Percentiles rank a stretch among this genome's conserved stretches.
Conservation (phyloP, 1,284 basidiomycete genomes). For the Pterulicium gracile region DNA sequence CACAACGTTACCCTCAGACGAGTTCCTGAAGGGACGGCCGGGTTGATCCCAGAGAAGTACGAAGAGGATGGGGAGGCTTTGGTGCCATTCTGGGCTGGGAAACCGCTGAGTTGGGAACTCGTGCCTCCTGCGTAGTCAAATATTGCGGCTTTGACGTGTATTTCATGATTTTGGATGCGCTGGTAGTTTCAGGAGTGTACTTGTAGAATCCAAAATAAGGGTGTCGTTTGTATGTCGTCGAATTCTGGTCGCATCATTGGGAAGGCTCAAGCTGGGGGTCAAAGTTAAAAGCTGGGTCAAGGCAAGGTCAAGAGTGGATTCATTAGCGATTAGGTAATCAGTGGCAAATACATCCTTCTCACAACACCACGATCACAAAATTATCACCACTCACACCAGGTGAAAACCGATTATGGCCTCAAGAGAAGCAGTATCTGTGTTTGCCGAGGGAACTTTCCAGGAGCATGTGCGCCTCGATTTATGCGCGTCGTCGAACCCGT, state of each 20-base stretch:
- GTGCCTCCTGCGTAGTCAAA: conserved; percentile 12
- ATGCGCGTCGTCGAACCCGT: conserved; percentile 1
- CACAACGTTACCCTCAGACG: conserved; percentile 19
- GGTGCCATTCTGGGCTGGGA: conserved; percentile 90
- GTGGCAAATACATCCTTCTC: neutral
- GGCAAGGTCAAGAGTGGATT: no score
- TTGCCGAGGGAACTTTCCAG: conserved; percentile 80
- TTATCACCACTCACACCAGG: neutral
- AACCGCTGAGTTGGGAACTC: conserved; percentile 77
- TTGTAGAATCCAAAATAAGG: no score
- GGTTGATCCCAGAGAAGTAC: conserved; percentile 38
- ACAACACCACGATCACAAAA: neutral
- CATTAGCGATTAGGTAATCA: no score
- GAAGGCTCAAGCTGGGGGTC: no score
- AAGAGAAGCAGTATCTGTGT: conserved; percentile 75
- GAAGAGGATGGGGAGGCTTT: conserved; percentile 46
- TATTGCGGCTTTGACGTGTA: neutral
- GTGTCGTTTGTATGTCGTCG: no score
- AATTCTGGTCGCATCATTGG: no score
- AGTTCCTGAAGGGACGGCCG: conserved; percentile 23
- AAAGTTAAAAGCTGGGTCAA: no score
- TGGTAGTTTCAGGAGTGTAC: no score
- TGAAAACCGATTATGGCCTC: conserved; percentile 19
- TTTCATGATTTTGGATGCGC: no score
- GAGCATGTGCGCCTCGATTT: conserved; percentile 54